Evolutionary conservation across 192 early-diverging fungal genomes (phyloP), one percentile per base, ranked within the genome.

Genomic region (Backusella sp.): DNA sequence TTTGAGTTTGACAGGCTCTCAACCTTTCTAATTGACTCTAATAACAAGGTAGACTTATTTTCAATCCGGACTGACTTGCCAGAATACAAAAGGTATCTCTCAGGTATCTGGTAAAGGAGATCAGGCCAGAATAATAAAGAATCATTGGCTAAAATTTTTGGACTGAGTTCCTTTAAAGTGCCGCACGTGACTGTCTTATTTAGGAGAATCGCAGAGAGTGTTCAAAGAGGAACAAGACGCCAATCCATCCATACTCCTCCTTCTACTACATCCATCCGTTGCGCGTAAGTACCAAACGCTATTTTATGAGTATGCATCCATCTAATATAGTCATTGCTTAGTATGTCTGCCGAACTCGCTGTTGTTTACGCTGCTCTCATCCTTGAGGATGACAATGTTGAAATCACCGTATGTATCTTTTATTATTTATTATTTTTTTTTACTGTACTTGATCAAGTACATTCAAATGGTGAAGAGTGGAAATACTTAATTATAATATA

Each of bases 371-470:
- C 98, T 76, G 91, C 98, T 59, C 93, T 99, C 78, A 98, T 98
- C 91, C 96, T 99, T 82, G 88, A 94, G 87, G 98, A 99, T 85
- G 98, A 98, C 85, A 92, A 94, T 82, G 86, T 97, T 86, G 96
- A 92, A 77, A 95, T 99, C 90, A 95, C 96, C 79, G 96, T 97
- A 89, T 81, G 89, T 84, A 6, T 37, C 26, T 65, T 26, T 30
- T 19, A n/a, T 66, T 73, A 15, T 36, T 53, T 53, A 23, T 7
- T 52, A 5, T 53, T 53, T 56, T 56, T 56, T 9, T 56, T 56
- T 62, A 28, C 41, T 37, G 28, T 23, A 46, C 21, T 23, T 56
- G 2, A 41, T 59, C 42, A 71, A 52, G 37, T 72, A 32, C n/a
- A 78, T 81, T 80, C 59, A 82, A 14, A 35, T 67, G 32, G 66